Evolutionary conservation across 805 yeast genomes (phyloP).

Genomic region (Lachancea waltii): DNA sequence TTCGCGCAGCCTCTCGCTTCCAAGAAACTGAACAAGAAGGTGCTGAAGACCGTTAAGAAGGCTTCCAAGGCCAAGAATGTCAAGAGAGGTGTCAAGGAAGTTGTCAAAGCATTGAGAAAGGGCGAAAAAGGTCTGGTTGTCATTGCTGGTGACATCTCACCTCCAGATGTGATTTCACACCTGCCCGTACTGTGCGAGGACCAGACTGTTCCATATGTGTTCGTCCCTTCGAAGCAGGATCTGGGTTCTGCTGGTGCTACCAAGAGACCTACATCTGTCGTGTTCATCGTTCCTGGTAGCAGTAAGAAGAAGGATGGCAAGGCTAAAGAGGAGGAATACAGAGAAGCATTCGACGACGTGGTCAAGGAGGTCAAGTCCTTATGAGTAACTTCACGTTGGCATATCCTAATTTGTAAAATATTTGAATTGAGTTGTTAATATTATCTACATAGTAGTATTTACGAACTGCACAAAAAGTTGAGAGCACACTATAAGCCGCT

Average conservation of each 20-base stretch:
- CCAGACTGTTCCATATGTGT: slow-evolving; percentile 79
- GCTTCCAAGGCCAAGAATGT: slow-evolving; percentile 98
- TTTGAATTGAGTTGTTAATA: neutral
- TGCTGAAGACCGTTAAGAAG: slow-evolving; percentile 90
- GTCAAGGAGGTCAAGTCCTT: slow-evolving; percentile 70
- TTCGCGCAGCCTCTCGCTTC: slow-evolving; percentile 95
- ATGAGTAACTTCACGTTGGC: slow-evolving; percentile 14
- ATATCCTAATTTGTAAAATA: slow-evolving; percentile 8
- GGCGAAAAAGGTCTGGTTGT: slow-evolving; percentile 96
- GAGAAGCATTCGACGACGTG: slow-evolving; percentile 86
- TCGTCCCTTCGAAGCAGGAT: slow-evolving; percentile 96
- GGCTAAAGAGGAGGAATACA: slow-evolving; percentile 76
- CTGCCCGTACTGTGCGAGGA: slow-evolving; percentile 98
- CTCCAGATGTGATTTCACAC: slow-evolving; percentile 94
- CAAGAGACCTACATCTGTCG: slow-evolving; percentile 97
- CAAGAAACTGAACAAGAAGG: slow-evolving; percentile 91
- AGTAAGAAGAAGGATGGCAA: slow-evolving; percentile 70
- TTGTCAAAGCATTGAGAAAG: slow-evolving; percentile 93
- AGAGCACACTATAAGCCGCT: no score
- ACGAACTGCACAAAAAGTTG: no score
- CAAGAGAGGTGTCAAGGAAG: slow-evolving; percentile 98
- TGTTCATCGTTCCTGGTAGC: slow-evolving; percentile 95
- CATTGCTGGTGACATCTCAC: slow-evolving; percentile 97
- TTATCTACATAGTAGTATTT: neutral
- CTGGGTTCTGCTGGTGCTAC: slow-evolving; percentile 98